These are phyloP conservation scores for Cytospora mali DNA, from an alignment of 2,329 filamentous ascomycete genomes.

Conservation along the genomic window DNA sequence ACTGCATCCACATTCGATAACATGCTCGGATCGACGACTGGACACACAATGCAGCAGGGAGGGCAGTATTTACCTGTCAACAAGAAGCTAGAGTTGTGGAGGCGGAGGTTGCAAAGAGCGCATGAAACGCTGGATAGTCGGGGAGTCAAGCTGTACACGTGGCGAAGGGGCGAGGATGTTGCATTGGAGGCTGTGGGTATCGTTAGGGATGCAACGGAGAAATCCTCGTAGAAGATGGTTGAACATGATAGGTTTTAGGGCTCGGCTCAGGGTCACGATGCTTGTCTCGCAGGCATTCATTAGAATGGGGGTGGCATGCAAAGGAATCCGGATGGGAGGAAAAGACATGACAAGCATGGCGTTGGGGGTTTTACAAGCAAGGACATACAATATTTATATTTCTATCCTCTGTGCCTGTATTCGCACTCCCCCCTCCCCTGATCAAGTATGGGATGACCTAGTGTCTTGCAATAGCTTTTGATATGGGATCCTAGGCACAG, in stretches of 20 bases:
- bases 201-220: constrained; percentile 57
- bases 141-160: constrained; percentile 71
- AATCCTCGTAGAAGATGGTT: constrained; percentile 37
- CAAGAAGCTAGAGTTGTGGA: constrained; percentile 75
- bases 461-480: no score
- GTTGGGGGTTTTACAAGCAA: constrained; percentile 7
- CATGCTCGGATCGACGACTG: constrained; percentile 29
- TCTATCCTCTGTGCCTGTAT: neutral
- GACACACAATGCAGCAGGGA: constrained; percentile 30
- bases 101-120: constrained; percentile 66
- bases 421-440: no score
- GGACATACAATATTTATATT: neutral
- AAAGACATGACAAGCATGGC: constrained; percentile 16
- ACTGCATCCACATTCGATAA: constrained; percentile 25
- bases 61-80: constrained; percentile 43
- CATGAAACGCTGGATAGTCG: constrained; percentile 62
- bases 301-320: neutral
- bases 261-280: no score
- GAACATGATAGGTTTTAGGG: neutral
- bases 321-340: no score
- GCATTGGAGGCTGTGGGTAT: constrained; percentile 66
- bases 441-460: no score
- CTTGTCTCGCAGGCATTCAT: neutral
- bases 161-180: constrained; percentile 73
- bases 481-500: no score